Base-by-base conservation (phyloP, 2,329 filamentous ascomycete genomes). In the Epichloe amarillans region DNA sequence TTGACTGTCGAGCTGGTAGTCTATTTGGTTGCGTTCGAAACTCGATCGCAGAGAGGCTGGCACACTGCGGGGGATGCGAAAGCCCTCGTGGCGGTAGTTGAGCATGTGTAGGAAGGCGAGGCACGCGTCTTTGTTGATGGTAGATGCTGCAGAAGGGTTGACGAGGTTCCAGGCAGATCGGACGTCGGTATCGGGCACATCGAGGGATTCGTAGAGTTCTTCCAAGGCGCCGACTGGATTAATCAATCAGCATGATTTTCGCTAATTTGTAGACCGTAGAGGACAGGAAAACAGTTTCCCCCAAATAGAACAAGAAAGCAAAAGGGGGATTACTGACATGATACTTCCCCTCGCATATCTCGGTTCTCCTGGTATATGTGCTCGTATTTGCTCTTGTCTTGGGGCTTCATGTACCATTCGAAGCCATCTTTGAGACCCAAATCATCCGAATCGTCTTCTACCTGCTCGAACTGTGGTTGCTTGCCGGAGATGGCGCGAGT, bases 381-480 rank as follows among this genome's bases (percentile, higher is more conserved):
- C 69, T 96, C 89, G 71, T 98, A 98, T 69, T 96, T 97, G 56
- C 80, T 65, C 70, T 94, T 94, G 70, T 98, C 90, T 33, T 74
- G 69, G 0, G 93, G 93, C 53, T 82, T 89, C 88, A 98, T 98
- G 72, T 98, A 98, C 93, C 93, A 98, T 67, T 98, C 93, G 67
- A 98, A 98, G 12, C 91, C 91, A 68, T 96, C 89, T 66, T 95
- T 95, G 55, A 98, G 74, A 1, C 89, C 89, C 1, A 82, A 80
- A 4, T 83, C 82, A 59, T 95, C 90, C 56, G 84, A 80, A 53
- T 95, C 86, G 59, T 89, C 86, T 50, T 89, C 85, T 53, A 95
- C 81, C 55, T 82, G 78, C 67, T 95, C 90, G 66, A 97, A 96
- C 59, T 86, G 82, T 49, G 86, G 79, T 58, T 87, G 85, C 58